These are phyloP conservation scores for Xylariaceae sp. DNA, from an alignment of 2,329 filamentous ascomycete genomes.

Conservation along the genomic window DNA sequence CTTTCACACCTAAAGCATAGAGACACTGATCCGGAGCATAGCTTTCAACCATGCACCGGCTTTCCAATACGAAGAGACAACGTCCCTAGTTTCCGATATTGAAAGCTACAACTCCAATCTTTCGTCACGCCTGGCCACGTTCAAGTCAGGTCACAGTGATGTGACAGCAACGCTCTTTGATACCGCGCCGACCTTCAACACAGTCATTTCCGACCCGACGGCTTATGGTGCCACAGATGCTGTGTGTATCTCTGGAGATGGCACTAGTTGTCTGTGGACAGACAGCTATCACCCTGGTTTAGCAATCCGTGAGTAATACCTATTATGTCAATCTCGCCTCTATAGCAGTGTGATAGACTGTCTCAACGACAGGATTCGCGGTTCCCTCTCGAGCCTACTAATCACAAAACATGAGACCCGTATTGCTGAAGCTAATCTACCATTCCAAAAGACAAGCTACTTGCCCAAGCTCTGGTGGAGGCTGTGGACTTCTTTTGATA, in stretches of 20 bases:
- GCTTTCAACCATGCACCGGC: constrained; percentile 21
- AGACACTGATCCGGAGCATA: background rate
- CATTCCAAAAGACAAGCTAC: background rate
- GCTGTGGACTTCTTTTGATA: background rate
- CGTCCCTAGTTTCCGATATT: constrained; percentile 20
- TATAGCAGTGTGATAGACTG: background rate
- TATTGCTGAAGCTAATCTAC: too few relatives aligned
- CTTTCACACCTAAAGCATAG: too few relatives aligned
- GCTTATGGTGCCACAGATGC: constrained; percentile 21
- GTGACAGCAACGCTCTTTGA: constrained; percentile 18
- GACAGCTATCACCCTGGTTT: constrained; percentile 20
- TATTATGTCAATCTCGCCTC: constrained; percentile 12
- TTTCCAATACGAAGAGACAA: constrained; percentile 9
- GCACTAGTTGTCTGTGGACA: constrained; percentile 20
- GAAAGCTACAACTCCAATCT: constrained; percentile 17
- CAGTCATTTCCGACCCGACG: constrained; percentile 18
- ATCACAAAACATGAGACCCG: too few relatives aligned
- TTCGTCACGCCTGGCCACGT: constrained; percentile 13
- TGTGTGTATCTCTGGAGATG: constrained; percentile 18
- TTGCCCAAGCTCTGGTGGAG: background rate
- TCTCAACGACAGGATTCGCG: too few relatives aligned
- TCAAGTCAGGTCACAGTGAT: constrained; percentile 12
- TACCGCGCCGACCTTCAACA: constrained; percentile 15
- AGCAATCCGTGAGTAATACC: constrained; percentile 18
- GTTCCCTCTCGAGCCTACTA: too few relatives aligned